Evolutionary conservation across 2,329 filamentous ascomycete species (phyloP), one percentile per base, ranked within the genome.

Genomic region (Capronia coronata): DNA sequence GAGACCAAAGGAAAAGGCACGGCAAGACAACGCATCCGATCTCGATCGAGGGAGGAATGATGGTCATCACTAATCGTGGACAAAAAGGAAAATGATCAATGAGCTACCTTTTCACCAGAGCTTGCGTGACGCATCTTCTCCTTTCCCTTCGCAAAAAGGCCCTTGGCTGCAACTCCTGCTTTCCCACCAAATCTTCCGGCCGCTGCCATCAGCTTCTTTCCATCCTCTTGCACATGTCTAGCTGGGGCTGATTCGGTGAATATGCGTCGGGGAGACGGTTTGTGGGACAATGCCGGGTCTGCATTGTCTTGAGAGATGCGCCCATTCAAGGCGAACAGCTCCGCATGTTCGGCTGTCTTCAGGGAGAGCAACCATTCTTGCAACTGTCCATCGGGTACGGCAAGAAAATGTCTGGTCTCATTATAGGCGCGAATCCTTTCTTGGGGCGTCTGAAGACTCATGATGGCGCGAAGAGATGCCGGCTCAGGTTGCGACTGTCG

Each of bases 71-170:
- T 32, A 45, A 49, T 42, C 35, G 18, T 37, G 42, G 51, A 45
- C 51, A 53, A 25, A 5, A 41, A 25, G n/a, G 22, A 49, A 52
- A 62, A 65, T n/a, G 78, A 74, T 84, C 72, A 82, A 78, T 75
- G 72, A 82, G 87, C 88, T 86, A 90, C 86, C 87, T 94, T 94
- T 69, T 93, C 87, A 64, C 69, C 68, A 46, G 69, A 69, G 57
- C 78, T 79, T 65, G 76, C 78, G 55, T 77, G 74, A 66, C 74
- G 74, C 63, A 95, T 82, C 68, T 87, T 91, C 71, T 79, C 91
- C 71, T 86, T 91, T 59, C 90, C 87, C 71, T 94, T 94, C 58
- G 86, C 88, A 67, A 96, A 83, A 57, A 96, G 69, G 45, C 90
- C 91, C 72, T 95, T 95, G 42, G 90, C 89, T 51, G 88, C 87